Evolutionary conservation across 2,329 filamentous ascomycete genomes (phyloP).

Genomic region (Calonectria pauciramosa): DNA sequence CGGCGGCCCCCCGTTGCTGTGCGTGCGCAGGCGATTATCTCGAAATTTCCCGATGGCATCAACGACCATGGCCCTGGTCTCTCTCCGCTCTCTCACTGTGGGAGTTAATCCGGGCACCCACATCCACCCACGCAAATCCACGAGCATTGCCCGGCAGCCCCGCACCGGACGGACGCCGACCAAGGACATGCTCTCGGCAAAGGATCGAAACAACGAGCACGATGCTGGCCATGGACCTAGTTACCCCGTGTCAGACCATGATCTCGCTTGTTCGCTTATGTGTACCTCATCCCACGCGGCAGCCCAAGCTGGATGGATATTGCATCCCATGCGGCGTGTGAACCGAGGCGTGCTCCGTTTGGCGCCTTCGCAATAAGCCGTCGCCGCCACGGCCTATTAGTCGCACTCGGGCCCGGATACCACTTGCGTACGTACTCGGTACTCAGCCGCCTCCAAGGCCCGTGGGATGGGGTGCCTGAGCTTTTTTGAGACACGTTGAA

Average conservation of each 20-base stretch:
- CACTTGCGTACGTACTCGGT: background rate
- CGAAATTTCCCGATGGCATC: slow-evolving; percentile 19
- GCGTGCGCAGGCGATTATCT: slow-evolving; percentile 11
- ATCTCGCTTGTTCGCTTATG: slow-evolving; percentile 22
- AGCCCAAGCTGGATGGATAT: slow-evolving; percentile 6
- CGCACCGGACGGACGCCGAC: slow-evolving; percentile 15
- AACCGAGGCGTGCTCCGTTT: slow-evolving; percentile 11
- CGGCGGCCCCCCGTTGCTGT: background rate
- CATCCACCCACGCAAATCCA: slow-evolving; percentile 16
- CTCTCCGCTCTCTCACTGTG: slow-evolving; percentile 12
- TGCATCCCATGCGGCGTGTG: slow-evolving; percentile 9
- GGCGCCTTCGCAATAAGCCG: slow-evolving; percentile 5
- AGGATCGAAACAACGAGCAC: background rate
- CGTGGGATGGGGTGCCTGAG: slow-evolving; percentile 20
- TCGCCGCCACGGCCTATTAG: slow-evolving; percentile 3
- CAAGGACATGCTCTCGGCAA: slow-evolving; percentile 14
- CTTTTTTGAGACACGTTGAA: slow-evolving; percentile 18
- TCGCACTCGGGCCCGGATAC: background rate
- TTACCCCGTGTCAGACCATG: slow-evolving; percentile 9
- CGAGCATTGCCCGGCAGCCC: slow-evolving; percentile 11
- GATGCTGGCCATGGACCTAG: background rate
- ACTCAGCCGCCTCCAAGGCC: slow-evolving; percentile 14
- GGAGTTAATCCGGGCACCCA: slow-evolving; percentile 13
- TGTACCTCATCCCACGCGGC: slow-evolving; percentile 16
- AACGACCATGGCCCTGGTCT: background rate